Evolutionary conservation across 176 grass and related monocot genomes (phyloP).

Genomic region (Pharus latifolius): DNA sequence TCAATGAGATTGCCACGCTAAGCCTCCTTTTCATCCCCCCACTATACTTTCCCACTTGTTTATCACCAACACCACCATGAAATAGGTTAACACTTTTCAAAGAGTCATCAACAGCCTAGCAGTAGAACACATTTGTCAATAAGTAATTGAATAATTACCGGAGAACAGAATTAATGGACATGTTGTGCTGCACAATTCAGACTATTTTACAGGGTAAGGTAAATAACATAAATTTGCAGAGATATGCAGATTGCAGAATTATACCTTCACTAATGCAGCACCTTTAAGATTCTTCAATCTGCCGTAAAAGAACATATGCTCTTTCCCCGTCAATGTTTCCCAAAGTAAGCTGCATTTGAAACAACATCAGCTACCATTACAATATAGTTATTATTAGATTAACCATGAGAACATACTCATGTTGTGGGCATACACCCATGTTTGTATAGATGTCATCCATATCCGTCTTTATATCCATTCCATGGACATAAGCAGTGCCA

Average conservation of each 20-base stretch:
- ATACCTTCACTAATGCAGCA: slow-evolving; percentile 47
- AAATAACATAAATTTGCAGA: not conserved
- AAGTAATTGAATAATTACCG: not conserved
- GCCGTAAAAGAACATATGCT: slow-evolving; percentile 90
- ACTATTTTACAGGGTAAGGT: not conserved
- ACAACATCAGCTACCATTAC: not conserved
- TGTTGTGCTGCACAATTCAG: not conserved
- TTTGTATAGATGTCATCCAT: slow-evolving; percentile 75
- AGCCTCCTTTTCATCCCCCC: slow-evolving; percentile 90
- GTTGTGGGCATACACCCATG: slow-evolving; percentile 96
- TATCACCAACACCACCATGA: slow-evolving; percentile 52
- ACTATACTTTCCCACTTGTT: slow-evolving; percentile 75
- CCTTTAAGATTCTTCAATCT: slow-evolving; percentile 90
- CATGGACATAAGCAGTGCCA: slow-evolving; percentile 72
- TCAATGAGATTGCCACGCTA: slow-evolving; percentile 70
- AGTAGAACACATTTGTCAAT: slow-evolving; percentile 1
- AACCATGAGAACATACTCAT: slow-evolving; percentile 50
- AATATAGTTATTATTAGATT: not conserved
- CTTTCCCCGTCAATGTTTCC: slow-evolving; percentile 89
- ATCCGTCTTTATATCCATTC: slow-evolving; percentile 65
- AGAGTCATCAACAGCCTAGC: slow-evolving; percentile 70
- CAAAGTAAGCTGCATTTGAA: slow-evolving; percentile 71
- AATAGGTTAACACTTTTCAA: slow-evolving; percentile 74
- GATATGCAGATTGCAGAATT: not conserved
- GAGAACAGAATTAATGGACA: not conserved